These are phyloP conservation scores for Parmales sp. DNA, from an alignment of 108 stramenopile genomes.

Conservation along the genomic window DNA sequence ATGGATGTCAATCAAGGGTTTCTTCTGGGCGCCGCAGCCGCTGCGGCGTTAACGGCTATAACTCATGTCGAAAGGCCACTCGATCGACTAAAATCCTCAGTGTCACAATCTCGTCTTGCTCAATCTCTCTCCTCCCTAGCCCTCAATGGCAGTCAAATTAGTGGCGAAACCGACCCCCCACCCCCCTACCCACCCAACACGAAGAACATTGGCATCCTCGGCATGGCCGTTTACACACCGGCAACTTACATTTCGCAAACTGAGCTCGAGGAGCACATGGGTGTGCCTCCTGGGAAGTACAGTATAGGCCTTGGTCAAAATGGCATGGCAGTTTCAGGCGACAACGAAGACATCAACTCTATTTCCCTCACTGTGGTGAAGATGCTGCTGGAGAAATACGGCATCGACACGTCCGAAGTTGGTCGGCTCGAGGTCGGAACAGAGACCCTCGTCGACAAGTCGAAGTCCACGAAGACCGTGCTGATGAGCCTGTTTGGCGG, in stretches of 20 bases:
- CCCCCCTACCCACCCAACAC: conserved; percentile 17
- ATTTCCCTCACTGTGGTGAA: conserved; percentile 83
- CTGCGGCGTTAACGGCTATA: background rate
- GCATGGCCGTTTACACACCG: conserved; percentile 89
- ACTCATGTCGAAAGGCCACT: too few species aligned
- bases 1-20: background rate
- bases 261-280: conserved; percentile 76
- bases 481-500: conserved; percentile 77
- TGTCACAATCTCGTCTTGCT: too few species aligned
- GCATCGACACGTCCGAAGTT: conserved; percentile 64
- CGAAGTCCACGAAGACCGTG: conserved; percentile 89
- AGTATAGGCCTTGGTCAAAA: conserved; percentile 92
- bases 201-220: conserved; percentile 88
- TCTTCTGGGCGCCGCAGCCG: background rate
- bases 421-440: conserved; percentile 90
- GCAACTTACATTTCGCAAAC: conserved; percentile 80
- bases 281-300: conserved; percentile 77
- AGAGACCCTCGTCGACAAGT: conserved; percentile 92
- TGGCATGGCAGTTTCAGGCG: conserved; percentile 78
- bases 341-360: conserved; percentile 89
- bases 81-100: background rate
- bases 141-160: background rate
- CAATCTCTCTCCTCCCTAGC: too few species aligned
- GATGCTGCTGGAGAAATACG: conserved; percentile 83
- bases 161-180: background rate